phyloP scores from a whole-genome alignment of 352 stramenopile species.

The Saprolegnia diclina region DNA sequence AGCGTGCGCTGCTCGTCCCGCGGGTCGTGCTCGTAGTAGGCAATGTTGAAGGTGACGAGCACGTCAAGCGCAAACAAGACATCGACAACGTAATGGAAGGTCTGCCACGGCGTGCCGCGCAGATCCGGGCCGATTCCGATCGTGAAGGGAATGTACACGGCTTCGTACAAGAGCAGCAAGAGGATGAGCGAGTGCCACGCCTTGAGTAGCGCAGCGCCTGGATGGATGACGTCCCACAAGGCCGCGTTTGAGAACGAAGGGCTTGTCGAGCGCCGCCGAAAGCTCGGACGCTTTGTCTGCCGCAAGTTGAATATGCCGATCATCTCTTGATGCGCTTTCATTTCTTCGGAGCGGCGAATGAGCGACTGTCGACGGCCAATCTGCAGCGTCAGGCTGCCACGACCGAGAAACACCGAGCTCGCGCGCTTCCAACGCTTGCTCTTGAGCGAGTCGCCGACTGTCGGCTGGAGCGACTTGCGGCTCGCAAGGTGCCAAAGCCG shows the following conservation, averaged over 20 bases:
- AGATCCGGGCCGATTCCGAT: slow-evolving; percentile 34
- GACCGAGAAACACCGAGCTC: not conserved
- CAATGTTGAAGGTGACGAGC: slow-evolving; percentile 37
- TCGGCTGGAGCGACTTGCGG: not conserved
- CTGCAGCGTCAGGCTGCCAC: not conserved
- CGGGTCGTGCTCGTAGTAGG: slow-evolving; percentile 6
- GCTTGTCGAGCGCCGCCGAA: not conserved
- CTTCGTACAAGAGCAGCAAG: slow-evolving; percentile 31
- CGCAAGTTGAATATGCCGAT: slow-evolving; percentile 19
- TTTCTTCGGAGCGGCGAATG: slow-evolving; percentile 1
- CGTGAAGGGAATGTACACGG: slow-evolving; percentile 37
- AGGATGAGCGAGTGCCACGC: slow-evolving; percentile 31
- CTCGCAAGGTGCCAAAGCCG: not conserved
- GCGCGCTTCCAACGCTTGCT: not conserved
- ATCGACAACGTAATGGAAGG: slow-evolving; percentile 28
- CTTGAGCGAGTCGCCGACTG: not conserved
- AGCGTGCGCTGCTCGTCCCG: slow-evolving; percentile 23
- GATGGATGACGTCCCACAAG: slow-evolving; percentile 15
- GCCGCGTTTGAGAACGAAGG: not conserved
- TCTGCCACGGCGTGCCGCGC: slow-evolving; percentile 4
- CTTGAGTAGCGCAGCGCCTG: slow-evolving; percentile 30
- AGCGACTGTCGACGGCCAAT: slow-evolving; percentile 9
- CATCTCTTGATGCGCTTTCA: slow-evolving; percentile 11
- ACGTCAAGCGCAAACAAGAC: slow-evolving; percentile 38
- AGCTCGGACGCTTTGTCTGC: not conserved